Base-by-base conservation (phyloP, 495 filamentous ascomycete genomes). In the Aspergillus ostianus region DNA sequence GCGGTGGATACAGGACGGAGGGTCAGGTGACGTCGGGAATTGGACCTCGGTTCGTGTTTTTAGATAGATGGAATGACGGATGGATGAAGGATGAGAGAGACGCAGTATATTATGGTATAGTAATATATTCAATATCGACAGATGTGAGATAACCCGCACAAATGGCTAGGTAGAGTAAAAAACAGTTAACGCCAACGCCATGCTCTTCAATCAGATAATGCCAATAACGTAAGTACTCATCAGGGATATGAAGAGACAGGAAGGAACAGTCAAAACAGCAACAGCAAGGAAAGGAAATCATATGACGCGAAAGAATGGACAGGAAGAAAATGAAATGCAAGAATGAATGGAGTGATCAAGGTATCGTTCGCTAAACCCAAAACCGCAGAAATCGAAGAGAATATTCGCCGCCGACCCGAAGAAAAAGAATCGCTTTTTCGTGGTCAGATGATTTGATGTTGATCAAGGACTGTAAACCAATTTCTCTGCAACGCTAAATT, bases 141-240 rank as follows among this genome's bases (percentile, higher is more conserved):
- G 12, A 15, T 17, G 6, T 15, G 6, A 41, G 36, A 15, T 41
- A 15, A 32, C 29, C 29, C 27, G 51, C 27, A 13, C 48, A 23
- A 6, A 26, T 15, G 48, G 9, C 48, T 27, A 51, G 27, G 20
- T 27, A 53, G 27, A 53, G 1, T 53, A 9, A 53, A 53, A 9
- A 30, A 15, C 0, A 53, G 4, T 36, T 15, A 36, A 47, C 20
- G 46, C 61, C 61, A 60, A 64, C 61, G 53, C 61, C 61, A 64
- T 49, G 57, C 61, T 64, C 61, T 45, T 32, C 56, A 57, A 51
- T 57, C 50, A 49, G 54, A 44, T 36, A 58, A 21, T 41, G 51
- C 51, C 61, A 20, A 49, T n/a, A 20, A 9, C 19, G 18, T 18
- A 6, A 51, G n/a, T 13, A 52, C 26, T 52, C 50, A 27, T 32